These are phyloP conservation scores for Paraphysoderma sedebokerense DNA, from an alignment of 371 early-diverging fungal genomes.

Conservation along the genomic window DNA sequence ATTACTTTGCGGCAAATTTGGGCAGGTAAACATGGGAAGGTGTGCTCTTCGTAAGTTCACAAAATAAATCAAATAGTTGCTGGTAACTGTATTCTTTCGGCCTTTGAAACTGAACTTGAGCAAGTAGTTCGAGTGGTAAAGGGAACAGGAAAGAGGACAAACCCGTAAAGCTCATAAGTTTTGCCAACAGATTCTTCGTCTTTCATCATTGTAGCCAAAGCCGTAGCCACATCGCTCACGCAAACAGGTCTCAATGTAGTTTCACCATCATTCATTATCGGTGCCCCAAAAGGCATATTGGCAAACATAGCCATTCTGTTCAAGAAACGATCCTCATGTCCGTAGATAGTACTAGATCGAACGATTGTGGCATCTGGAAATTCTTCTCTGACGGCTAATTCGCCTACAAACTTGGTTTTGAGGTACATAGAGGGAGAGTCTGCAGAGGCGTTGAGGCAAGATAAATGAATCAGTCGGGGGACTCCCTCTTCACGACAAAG, in stretches of 20 bases:
- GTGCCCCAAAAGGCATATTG: slow-evolving; percentile 8
- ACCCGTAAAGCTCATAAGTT: slow-evolving; percentile 78
- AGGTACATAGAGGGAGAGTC: slow-evolving; percentile 62
- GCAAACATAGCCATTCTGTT: slow-evolving; percentile 49
- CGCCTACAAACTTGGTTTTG: slow-evolving; percentile 79
- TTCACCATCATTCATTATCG: slow-evolving; percentile 49
- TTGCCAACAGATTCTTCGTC: slow-evolving; percentile 59
- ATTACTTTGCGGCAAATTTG: slow-evolving; percentile 41
- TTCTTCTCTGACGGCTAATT: slow-evolving; percentile 65
- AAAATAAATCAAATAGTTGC: slow-evolving; percentile 54
- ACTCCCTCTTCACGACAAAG: slow-evolving; percentile 67
- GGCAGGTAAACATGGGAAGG: slow-evolving; percentile 42
- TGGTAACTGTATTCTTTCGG: slow-evolving; percentile 54
- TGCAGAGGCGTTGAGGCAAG: slow-evolving; percentile 62
- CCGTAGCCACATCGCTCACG: slow-evolving; percentile 77
- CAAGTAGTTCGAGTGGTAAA: neutral
- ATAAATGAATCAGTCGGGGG: slow-evolving; percentile 72
- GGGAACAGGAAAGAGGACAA: neutral
- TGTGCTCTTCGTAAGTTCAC: slow-evolving; percentile 43
- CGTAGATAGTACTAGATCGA: slow-evolving; percentile 75
- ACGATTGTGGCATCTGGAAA: slow-evolving; percentile 88
- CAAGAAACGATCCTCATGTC: slow-evolving; percentile 84
- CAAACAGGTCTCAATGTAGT: slow-evolving; percentile 66
- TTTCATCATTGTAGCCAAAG: slow-evolving; percentile 50
- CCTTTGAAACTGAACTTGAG: slow-evolving; percentile 6